A percentile compares a stretch with the other conserved stretches of the same genome.
phyloP scores from a whole-genome alignment of 2,329 filamentous ascomycete genomes.

The Fusarium torulosum region DNA sequence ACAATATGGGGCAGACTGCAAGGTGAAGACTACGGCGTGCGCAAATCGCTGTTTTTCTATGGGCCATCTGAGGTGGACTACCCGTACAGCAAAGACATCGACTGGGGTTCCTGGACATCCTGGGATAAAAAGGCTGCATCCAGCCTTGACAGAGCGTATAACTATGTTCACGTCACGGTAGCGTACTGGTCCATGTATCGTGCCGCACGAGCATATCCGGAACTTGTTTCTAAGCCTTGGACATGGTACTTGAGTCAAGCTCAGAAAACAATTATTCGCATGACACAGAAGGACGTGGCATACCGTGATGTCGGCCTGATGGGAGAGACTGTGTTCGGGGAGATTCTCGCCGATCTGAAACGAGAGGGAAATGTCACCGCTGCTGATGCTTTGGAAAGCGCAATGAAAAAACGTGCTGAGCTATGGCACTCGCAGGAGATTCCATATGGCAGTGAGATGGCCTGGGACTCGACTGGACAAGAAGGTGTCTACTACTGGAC shows the following conservation, averaged over 20 bases:
- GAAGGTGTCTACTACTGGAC: slow-evolving; percentile 72
- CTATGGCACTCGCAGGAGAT: slow-evolving; percentile 64
- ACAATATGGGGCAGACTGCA: slow-evolving; percentile 65
- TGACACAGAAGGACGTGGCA: slow-evolving; percentile 54
- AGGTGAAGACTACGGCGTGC: slow-evolving; percentile 60
- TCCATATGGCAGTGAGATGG: slow-evolving; percentile 71
- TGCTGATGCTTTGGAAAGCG: slow-evolving; percentile 56
- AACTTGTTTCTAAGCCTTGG: slow-evolving; percentile 59
- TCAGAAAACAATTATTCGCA: slow-evolving; percentile 62
- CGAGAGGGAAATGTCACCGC: slow-evolving; percentile 59
- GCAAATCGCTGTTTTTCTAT: slow-evolving; percentile 70
- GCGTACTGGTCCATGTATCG: slow-evolving; percentile 71
- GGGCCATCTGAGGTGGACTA: slow-evolving; percentile 60
- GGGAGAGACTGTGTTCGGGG: slow-evolving; percentile 70
- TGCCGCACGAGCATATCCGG: slow-evolving; percentile 62
- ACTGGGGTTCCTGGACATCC: slow-evolving; percentile 65
- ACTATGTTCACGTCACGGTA: slow-evolving; percentile 69
- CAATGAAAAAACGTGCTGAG: slow-evolving; percentile 63
- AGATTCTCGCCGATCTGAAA: slow-evolving; percentile 64
- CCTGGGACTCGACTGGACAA: slow-evolving; percentile 73
- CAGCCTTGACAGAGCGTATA: slow-evolving; percentile 64
- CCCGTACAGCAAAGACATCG: slow-evolving; percentile 56
- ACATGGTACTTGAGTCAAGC: slow-evolving; percentile 69
- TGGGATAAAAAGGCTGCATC: slow-evolving; percentile 64
- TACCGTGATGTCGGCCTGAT: slow-evolving; percentile 66